Percentiles rank a stretch among this genome's conserved stretches.
phyloP scores from a whole-genome alignment of 106 monocot genomes.

The Phalaenopsis aphrodite region DNA sequence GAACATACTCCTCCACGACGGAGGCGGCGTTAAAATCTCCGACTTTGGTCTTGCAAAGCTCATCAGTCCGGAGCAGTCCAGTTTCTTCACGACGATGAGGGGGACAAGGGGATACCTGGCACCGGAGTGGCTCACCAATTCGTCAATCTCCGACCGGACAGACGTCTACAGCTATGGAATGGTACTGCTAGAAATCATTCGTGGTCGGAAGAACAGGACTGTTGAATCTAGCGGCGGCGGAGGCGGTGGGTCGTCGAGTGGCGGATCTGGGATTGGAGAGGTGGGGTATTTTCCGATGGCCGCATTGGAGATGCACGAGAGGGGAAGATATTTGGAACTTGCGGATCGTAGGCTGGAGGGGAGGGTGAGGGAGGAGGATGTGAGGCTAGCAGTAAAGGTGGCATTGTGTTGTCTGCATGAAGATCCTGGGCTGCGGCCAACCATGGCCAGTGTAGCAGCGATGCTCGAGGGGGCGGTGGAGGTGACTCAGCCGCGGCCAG shows the following conservation, averaged over 20 bases:
- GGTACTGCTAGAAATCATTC: slow-evolving; percentile 76
- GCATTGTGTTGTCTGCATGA: slow-evolving; percentile 81
- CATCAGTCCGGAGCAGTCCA: slow-evolving; percentile 61
- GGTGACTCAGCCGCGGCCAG: slow-evolving; percentile 33
- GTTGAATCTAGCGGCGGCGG: slow-evolving; percentile 6
- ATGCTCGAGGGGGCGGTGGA: slow-evolving; percentile 45
- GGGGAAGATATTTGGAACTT: slow-evolving; percentile 38
- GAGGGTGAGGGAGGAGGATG: slow-evolving; percentile 33
- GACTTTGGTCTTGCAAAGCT: slow-evolving; percentile 94
- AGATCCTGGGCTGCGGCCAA: slow-evolving; percentile 50
- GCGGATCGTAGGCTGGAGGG: slow-evolving; percentile 58
- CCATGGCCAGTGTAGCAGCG: slow-evolving; percentile 54
- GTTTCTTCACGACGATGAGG: slow-evolving; percentile 68
- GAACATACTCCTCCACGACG: slow-evolving; percentile 74
- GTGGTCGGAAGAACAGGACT: slow-evolving; percentile 55
- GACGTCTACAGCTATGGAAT: slow-evolving; percentile 98
- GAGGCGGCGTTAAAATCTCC: slow-evolving; percentile 53
- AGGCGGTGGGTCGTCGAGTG: not conserved
- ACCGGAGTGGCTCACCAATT: slow-evolving; percentile 88
- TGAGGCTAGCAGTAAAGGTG: slow-evolving; percentile 48
- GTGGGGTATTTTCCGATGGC: slow-evolving; percentile 51
- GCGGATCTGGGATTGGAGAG: not conserved
- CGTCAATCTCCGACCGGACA: slow-evolving; percentile 65
- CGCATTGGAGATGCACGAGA: slow-evolving; percentile 75
- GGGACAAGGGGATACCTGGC: slow-evolving; percentile 88